Conservation (phyloP, 2,329 filamentous ascomycete genomes). For the Alternaria triticina region DNA sequence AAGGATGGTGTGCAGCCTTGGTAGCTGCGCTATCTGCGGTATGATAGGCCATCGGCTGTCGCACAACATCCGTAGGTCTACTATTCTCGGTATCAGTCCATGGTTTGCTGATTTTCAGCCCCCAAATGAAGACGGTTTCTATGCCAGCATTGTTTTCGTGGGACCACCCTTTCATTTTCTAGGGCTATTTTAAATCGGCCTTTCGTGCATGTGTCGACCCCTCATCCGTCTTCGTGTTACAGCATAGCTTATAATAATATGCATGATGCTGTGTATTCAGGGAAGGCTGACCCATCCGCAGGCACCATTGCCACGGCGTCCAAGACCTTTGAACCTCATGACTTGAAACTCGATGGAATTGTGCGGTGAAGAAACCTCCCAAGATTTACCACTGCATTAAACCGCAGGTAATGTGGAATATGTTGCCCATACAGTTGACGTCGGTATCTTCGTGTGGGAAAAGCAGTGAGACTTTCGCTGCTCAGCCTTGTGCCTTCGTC, state of each 20-base stretch:
- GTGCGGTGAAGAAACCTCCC: background rate
- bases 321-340: background rate
- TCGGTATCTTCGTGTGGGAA: background rate
- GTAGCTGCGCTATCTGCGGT: conserved; percentile 23
- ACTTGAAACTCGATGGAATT: background rate
- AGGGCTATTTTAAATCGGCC: background rate
- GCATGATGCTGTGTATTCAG: background rate
- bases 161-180: background rate
- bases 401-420: background rate
- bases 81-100: background rate
- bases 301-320: background rate
- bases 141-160: background rate
- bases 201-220: background rate
- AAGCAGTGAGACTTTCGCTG: background rate
- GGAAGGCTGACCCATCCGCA: background rate
- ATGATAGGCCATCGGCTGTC: background rate
- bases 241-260: background rate
- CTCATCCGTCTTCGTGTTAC: background rate
- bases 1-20: conserved; percentile 48
- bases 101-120: background rate
- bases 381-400: background rate
- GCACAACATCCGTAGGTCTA: background rate
- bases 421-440: background rate
- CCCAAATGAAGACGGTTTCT: background rate
- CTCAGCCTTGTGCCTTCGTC: background rate